These are phyloP conservation scores for Comarum palustre DNA, from an alignment of 306 rosid genomes.

Conservation along the genomic window DNA sequence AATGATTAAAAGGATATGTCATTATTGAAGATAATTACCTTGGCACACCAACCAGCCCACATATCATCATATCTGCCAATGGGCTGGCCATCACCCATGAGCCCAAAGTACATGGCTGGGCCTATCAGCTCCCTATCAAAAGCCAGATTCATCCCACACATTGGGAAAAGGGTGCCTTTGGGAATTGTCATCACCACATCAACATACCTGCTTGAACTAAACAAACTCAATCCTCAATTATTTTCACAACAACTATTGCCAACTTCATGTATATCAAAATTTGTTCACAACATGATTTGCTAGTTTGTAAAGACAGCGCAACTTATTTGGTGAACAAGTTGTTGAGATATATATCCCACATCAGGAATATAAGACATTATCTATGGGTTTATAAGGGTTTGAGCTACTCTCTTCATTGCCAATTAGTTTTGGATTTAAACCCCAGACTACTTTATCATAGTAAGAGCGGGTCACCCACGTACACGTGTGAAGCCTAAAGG, in stretches of 20 bases:
- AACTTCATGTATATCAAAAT: not conserved
- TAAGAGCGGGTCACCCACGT: too few species aligned
- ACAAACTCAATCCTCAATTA: constrained; percentile 9
- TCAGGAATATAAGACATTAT: too few species aligned
- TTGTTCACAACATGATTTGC: not conserved
- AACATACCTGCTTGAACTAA: constrained; percentile 28
- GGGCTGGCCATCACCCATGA: constrained; percentile 53
- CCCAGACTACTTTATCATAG: too few species aligned
- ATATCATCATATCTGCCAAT: constrained; percentile 49
- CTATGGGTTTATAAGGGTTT: too few species aligned
- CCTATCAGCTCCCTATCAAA: constrained; percentile 45
- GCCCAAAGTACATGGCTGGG: constrained; percentile 53
- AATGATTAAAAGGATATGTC: not conserved
- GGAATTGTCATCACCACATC: constrained; percentile 50
- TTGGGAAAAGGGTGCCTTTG: constrained; percentile 43
- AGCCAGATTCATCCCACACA: constrained; percentile 55
- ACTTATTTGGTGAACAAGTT: not conserved
- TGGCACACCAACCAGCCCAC: constrained; percentile 54
- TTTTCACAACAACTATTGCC: not conserved
- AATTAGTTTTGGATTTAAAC: too few species aligned
- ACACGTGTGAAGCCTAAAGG: too few species aligned
- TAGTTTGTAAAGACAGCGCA: not conserved
- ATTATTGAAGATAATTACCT: constrained; percentile 23
- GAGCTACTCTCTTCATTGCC: too few species aligned
- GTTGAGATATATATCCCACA: too few species aligned